A percentile compares a stretch with the other conserved stretches of the same genome.
These are phyloP conservation scores for Aureobasidium leucospermi DNA, from an alignment of 2,329 filamentous ascomycete genomes.

Conservation along the genomic window DNA sequence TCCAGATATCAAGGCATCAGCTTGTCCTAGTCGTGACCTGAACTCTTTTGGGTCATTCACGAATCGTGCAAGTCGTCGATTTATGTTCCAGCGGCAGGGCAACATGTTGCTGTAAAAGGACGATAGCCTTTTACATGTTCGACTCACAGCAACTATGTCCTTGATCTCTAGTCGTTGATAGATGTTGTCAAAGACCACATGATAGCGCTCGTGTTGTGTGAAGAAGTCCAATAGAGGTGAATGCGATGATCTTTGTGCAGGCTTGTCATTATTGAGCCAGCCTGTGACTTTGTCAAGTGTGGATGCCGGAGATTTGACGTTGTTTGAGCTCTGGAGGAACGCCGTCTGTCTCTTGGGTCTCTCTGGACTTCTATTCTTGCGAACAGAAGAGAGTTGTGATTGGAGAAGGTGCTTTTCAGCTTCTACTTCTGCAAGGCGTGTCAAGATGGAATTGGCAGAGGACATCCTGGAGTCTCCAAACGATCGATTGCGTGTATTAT, in stretches of 20 bases:
- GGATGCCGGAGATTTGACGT: background rate
- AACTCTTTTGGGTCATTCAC: constrained; percentile 6
- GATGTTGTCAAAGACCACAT: background rate
- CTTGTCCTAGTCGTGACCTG: background rate
- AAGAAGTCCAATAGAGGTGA: constrained; percentile 8
- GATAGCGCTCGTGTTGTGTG: background rate
- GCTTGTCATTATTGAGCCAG: background rate
- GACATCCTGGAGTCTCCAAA: background rate
- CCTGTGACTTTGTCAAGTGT: background rate
- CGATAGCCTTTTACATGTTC: constrained; percentile 5
- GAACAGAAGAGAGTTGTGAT: background rate
- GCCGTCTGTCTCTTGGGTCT: background rate
- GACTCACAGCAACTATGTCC: background rate
- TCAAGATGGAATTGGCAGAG: background rate
- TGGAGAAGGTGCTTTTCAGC: background rate
- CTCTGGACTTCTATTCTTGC: background rate
- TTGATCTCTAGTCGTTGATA: background rate
- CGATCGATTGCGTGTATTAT: background rate
- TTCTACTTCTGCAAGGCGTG: background rate
- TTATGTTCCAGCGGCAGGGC: constrained; percentile 10
- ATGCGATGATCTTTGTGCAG: background rate
- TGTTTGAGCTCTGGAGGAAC: background rate
- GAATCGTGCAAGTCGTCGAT: constrained; percentile 8
- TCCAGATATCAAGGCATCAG: constrained; percentile 13
- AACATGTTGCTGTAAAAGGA: constrained; percentile 5